Percentiles rank a stretch among this genome's conserved stretches.
Conservation (phyloP, 129 eudicot genomes). For the Solidago caesia region DNA sequence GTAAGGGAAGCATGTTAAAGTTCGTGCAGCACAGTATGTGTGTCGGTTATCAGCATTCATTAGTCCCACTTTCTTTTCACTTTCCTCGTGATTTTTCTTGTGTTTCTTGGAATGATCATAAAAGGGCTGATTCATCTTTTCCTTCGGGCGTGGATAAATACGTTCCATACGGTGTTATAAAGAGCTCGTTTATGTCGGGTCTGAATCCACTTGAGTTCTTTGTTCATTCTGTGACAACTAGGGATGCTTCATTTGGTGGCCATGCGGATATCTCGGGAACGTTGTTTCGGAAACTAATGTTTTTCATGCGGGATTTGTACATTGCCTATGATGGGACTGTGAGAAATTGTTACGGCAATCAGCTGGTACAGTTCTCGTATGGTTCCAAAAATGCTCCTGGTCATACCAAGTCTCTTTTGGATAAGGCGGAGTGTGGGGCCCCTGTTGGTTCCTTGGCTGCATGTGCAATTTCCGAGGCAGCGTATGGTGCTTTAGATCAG, state of each 20-base stretch:
- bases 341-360: slow-evolving; percentile 75
- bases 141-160: slow-evolving; percentile 40
- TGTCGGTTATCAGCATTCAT: slow-evolving; percentile 75
- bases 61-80: slow-evolving; percentile 62
- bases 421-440: slow-evolving; percentile 48
- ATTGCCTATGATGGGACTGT: slow-evolving; percentile 82
- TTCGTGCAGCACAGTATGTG: slow-evolving; percentile 87
- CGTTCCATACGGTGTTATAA: slow-evolving; percentile 62
- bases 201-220: slow-evolving; percentile 80
- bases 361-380: slow-evolving; percentile 71
- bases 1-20: slow-evolving; percentile 78
- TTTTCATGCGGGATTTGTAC: slow-evolving; percentile 80
- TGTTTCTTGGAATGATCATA: slow-evolving; percentile 70
- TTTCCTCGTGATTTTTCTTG: slow-evolving; percentile 72
- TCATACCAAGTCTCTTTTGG: slow-evolving; percentile 27
- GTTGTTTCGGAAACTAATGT: slow-evolving; percentile 61
- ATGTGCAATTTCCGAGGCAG: slow-evolving; percentile 86
- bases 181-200: slow-evolving; percentile 59
- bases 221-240: slow-evolving; percentile 68
- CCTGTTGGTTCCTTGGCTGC: slow-evolving; percentile 92
- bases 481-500: slow-evolving; percentile 93
- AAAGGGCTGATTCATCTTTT: slow-evolving; percentile 29
- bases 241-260: slow-evolving; percentile 87
- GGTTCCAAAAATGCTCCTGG: slow-evolving; percentile 14
- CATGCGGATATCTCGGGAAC: slow-evolving; percentile 92